These are phyloP conservation scores for Aspergillus sp. DNA, from an alignment of 2,329 filamentous ascomycete genomes.

Conservation along the genomic window DNA sequence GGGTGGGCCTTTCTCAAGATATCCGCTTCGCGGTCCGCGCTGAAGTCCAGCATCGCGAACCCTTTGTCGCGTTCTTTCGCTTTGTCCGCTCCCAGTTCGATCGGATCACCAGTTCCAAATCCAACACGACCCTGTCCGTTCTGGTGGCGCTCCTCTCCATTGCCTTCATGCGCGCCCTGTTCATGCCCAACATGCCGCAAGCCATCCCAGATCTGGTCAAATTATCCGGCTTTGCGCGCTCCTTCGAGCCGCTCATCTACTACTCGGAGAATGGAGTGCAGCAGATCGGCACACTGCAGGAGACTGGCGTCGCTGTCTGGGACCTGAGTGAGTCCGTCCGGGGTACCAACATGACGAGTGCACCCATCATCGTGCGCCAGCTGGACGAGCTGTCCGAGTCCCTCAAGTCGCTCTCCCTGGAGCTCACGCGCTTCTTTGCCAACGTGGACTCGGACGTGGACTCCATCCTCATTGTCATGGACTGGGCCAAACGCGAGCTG, in stretches of 20 bases:
- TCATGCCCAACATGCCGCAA: conserved; percentile 64
- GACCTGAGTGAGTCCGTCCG: conserved; percentile 89
- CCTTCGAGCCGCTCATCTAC: conserved; percentile 91
- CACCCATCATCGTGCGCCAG: conserved; percentile 78
- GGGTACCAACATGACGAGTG: conserved; percentile 86
- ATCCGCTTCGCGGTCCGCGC: conserved; percentile 84
- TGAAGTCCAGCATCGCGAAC: conserved; percentile 84
- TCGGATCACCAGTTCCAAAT: conserved; percentile 66
- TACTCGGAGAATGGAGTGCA: conserved; percentile 86
- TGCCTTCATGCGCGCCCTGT: conserved; percentile 63
- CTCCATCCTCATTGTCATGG: conserved; percentile 90
- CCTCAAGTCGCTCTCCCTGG: conserved; percentile 77
- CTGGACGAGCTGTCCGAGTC: conserved; percentile 83
- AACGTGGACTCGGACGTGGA: conserved; percentile 93
- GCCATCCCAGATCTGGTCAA: conserved; percentile 85
- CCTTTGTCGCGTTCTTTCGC: conserved; percentile 70
- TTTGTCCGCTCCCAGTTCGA: conserved; percentile 62
- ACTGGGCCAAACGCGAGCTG: conserved; percentile 88
- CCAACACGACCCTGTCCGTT: conserved; percentile 63
- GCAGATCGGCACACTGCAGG: conserved; percentile 84
- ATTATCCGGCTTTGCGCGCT: conserved; percentile 82
- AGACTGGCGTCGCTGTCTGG: conserved; percentile 91
- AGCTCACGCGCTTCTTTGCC: conserved; percentile 88
- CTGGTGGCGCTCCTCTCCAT: conserved; percentile 64
- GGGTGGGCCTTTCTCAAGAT: conserved; percentile 53